Conservation (phyloP, 2,329 filamentous ascomycete genomes). For the Thermothelomyces thermophilus region DNA sequence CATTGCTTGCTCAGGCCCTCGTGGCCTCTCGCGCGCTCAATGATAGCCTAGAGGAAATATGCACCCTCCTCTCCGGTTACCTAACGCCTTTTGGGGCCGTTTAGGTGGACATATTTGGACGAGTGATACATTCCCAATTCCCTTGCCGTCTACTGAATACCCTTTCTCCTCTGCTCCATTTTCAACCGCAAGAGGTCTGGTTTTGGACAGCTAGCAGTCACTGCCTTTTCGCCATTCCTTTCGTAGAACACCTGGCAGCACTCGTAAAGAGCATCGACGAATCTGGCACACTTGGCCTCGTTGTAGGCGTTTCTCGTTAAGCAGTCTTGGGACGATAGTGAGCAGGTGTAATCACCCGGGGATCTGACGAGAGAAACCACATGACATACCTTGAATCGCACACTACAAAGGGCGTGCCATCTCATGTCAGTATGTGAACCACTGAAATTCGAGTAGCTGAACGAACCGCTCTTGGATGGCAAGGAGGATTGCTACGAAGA, state of each 20-base stretch:
- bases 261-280: slow-evolving; percentile 82
- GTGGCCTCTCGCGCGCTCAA: slow-evolving; percentile 92
- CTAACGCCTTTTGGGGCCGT: slow-evolving; percentile 41
- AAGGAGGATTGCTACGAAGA: slow-evolving; percentile 68
- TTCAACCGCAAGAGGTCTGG: slow-evolving; percentile 72
- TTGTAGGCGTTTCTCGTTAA: slow-evolving; percentile 78
- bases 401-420: slow-evolving; percentile 47
- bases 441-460: slow-evolving; percentile 1
- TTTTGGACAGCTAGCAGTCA: slow-evolving; percentile 79
- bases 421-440: background rate
- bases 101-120: slow-evolving; percentile 30
- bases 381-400: slow-evolving; percentile 73
- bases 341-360: background rate
- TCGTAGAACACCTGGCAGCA: slow-evolving; percentile 90
- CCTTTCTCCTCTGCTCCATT: slow-evolving; percentile 61
- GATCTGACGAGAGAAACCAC: background rate
- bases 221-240: slow-evolving; percentile 67
- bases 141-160: slow-evolving; percentile 13
- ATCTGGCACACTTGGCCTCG: slow-evolving; percentile 70
- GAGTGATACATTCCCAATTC: slow-evolving; percentile 23
- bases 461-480: slow-evolving; percentile 75
- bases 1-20: slow-evolving; percentile 90
- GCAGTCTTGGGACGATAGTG: slow-evolving; percentile 55
- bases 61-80: slow-evolving; percentile 68
- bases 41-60: slow-evolving; percentile 81